Base-by-base conservation (phyloP, 768 basidiomycete genomes). In the Mycena haematopus region DNA sequence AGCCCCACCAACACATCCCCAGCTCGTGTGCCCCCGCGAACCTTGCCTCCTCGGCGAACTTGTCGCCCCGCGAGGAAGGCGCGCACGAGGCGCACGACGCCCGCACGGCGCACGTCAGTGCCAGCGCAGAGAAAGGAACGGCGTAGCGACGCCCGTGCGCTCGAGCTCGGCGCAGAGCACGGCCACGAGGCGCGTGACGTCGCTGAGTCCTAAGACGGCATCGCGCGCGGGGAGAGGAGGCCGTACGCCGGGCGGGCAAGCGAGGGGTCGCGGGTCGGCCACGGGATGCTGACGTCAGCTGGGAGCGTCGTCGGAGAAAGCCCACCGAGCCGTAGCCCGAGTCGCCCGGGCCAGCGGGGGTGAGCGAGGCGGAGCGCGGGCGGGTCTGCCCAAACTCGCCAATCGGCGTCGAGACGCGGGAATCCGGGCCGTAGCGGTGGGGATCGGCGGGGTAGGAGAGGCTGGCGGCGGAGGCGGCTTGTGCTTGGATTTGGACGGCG, bases 71-170 rank as follows among this genome's bases (percentile, higher is more conserved):
- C 78, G n/a, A 97, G 76, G 76, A 96, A 98, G 8, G 88, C 78
- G n/a, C 86, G 82, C 63, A 96, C 88, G 56, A 98, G 84, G 52
- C 89, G 80, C 69, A 84, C 88, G 69, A 94, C 86, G 35, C 87
- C 84, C 21, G 86, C 78, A 7, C 87, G 78, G 44, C 87, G 90
- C 44, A 96, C 81, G 70, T 97, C 95, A 63, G n/a, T n/a, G n/a
- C n/a, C n/a, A 98, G 86, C 19, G 95, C 95, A 67, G 90, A 79
- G 97, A 96, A 65, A 98, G 88, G 77, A 97, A 90, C 21, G 96
- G 95, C 3, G 93, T 94, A 22, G 90, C 89, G 63, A 97, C 82
- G 73, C 88, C 91, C 68, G 88, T 91, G 69, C 91, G 82, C 65
- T 82, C 82, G 58, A 95, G 85, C 76, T 92, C 91, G 56, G 85